These are phyloP conservation scores for Fusarium penzigii DNA, from an alignment of 2,329 filamentous ascomycete genomes.

Conservation along the genomic window DNA sequence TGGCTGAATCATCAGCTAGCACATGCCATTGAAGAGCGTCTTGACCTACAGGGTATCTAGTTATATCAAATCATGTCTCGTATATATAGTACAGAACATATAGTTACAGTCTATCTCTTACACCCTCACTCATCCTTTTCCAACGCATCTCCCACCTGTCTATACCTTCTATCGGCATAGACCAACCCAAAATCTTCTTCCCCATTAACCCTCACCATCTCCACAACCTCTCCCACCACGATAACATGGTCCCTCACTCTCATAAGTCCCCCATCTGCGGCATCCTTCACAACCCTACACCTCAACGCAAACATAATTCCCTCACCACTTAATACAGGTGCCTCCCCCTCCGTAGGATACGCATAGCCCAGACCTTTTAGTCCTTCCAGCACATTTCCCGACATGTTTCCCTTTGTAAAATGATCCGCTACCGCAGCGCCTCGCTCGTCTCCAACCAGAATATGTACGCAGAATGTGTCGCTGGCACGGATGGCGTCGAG, in stretches of 20 bases:
- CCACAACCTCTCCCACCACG: conserved; percentile 52
- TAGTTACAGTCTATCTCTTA: conserved; percentile 13
- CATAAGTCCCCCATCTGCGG: conserved; percentile 43
- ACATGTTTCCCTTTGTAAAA: conserved; percentile 52
- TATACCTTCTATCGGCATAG: conserved; percentile 52
- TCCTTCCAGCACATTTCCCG: conserved; percentile 40
- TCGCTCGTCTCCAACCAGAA: conserved; percentile 48
- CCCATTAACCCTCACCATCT: conserved; percentile 39
- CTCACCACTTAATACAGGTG: conserved; percentile 48
- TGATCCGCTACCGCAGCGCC: conserved; percentile 54
- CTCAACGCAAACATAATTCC: conserved; percentile 54
- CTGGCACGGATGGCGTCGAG: conserved; percentile 50
- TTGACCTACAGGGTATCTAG: no score
- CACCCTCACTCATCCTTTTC: conserved; percentile 16
- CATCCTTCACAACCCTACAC: conserved; percentile 44
- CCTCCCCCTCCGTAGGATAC: conserved; percentile 16
- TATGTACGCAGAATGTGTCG: conserved; percentile 55
- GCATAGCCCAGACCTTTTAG: conserved; percentile 28
- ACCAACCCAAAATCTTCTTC: conserved; percentile 46
- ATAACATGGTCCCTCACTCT: conserved; percentile 53
- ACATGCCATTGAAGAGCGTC: no score
- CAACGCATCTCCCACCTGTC: conserved; percentile 43
- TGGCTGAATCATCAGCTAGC: no score
- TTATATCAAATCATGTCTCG: no score
- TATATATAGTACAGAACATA: conserved; percentile 12